These are phyloP conservation scores for Gamsiella multidivaricata DNA, from an alignment of 192 early-diverging fungal genomes.

Conservation along the genomic window DNA sequence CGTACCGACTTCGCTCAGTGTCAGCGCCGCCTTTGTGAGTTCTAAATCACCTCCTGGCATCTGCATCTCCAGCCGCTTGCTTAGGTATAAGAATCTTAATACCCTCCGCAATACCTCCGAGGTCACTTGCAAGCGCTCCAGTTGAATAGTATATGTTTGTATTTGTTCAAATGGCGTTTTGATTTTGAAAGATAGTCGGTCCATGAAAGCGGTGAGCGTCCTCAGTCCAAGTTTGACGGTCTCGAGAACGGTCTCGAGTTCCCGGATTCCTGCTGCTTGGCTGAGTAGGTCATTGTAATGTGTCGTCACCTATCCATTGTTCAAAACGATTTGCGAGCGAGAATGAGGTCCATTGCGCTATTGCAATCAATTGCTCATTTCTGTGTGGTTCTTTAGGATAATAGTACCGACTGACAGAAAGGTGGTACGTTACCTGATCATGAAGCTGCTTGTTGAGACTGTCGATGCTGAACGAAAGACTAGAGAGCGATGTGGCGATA, in stretches of 20 bases:
- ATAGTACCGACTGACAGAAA: no score
- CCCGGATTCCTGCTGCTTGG: constrained; percentile 73
- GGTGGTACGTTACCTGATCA: constrained; percentile 64
- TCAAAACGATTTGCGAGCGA: constrained; percentile 1
- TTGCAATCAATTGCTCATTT: no score
- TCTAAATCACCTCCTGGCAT: constrained; percentile 53
- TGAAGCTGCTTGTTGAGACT: constrained; percentile 80
- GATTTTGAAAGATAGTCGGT: constrained; percentile 69
- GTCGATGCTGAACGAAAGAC: constrained; percentile 76
- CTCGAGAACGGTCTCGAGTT: constrained; percentile 64
- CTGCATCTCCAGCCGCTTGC: constrained; percentile 67
- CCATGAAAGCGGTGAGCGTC: constrained; percentile 66
- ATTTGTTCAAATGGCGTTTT: constrained; percentile 70
- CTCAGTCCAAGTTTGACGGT: constrained; percentile 65
- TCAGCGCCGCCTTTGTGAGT: constrained; percentile 67
- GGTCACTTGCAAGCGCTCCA: constrained; percentile 70
- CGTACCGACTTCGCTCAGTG: constrained; percentile 70
- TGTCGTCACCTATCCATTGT: constrained; percentile 63
- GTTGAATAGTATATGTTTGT: constrained; percentile 67
- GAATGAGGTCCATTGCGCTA: no score
- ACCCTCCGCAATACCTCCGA: constrained; percentile 70
- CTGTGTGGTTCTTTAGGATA: no score
- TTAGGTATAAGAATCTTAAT: constrained; percentile 69
- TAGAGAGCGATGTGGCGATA: constrained; percentile 71
- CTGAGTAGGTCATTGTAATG: constrained; percentile 76